Base-by-base conservation (phyloP, 2,329 filamentous ascomycete species). In the Aphanocladium album region DNA sequence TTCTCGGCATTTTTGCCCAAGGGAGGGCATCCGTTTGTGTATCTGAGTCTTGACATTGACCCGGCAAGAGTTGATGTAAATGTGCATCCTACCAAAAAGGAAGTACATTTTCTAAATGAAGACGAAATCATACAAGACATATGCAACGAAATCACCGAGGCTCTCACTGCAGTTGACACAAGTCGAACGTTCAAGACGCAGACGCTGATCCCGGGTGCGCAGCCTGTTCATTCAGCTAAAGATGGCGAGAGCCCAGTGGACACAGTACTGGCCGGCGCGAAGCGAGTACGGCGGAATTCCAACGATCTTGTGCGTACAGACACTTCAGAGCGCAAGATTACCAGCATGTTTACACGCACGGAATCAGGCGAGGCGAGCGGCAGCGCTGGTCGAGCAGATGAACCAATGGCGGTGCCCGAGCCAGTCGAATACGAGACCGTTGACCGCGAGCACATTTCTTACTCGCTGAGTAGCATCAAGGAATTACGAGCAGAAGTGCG, bases 41-140 rank as follows among this genome's bases (percentile, higher is more conserved):
- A 99, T 70, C 80, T 99, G 27, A 95, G 89, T 70, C 81, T 99
- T 2, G 90, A 96, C 62, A 96, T 99, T 61, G 93, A 98, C 67
- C 93, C 95, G 1, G 86, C 89, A 27, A 83, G 93, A 57, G 91
- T 99, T 4, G 95, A 99, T 72, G 96, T 99, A 70, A 99, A 99
- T 67, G 89, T 99, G 0, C 95, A 99, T 73, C 95, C 95, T 0
- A 99, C 95, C 0, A 99, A 99, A 73, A 83, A 91, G 55, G 93
- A 99, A 71, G 95, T 99, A 21, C 95, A 98, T 69, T 98, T 99
- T 68, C 80, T 99, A 23, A 96, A 98, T 63, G 95, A 99, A 72
- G 95, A 99, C 64, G 95, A 99, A 67, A 96, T 99, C 50, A 89
- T 95, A 51, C 90, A 95, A 64, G 83, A 85, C 16, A 87, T 99